These are phyloP conservation scores for Entomortierella chlamydospora DNA, from an alignment of 192 early-diverging fungal genomes.

Conservation along the genomic window DNA sequence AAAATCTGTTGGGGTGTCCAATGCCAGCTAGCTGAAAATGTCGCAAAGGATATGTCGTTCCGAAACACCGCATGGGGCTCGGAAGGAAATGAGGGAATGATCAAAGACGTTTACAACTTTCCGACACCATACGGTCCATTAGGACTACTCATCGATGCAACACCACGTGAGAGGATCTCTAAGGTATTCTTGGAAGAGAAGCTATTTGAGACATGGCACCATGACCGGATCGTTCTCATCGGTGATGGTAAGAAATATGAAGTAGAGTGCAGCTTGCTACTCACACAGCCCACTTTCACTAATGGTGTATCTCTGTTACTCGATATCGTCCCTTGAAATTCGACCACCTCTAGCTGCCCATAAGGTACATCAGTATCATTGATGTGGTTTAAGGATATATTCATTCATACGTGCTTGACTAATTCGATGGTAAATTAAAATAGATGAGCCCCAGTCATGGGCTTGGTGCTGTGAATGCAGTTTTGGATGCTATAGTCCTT, in stretches of 20 bases:
- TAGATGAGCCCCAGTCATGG: conserved; percentile 26
- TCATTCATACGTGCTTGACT: too few species aligned
- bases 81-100: conserved; percentile 16
- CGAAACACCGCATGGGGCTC: conserved; percentile 24
- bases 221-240: conserved; percentile 18
- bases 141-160: conserved; percentile 18
- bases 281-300: neutral
- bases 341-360: neutral
- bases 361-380: neutral
- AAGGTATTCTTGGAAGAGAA: conserved; percentile 41
- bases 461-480: conserved; percentile 18
- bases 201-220: conserved; percentile 33
- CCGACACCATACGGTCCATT: conserved; percentile 13
- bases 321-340: neutral
- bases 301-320: neutral
- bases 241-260: conserved; percentile 28
- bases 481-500: conserved; percentile 15
- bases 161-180: conserved; percentile 23
- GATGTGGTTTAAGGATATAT: neutral
- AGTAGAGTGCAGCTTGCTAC: neutral
- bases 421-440: neutral
- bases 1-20: conserved; percentile 23
- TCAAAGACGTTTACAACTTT: conserved; percentile 14
- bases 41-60: conserved; percentile 7
- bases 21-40: neutral